Evolutionary conservation across 2,329 filamentous ascomycete genomes (phyloP).

Genomic region (Mycosphaerella arachidis): DNA sequence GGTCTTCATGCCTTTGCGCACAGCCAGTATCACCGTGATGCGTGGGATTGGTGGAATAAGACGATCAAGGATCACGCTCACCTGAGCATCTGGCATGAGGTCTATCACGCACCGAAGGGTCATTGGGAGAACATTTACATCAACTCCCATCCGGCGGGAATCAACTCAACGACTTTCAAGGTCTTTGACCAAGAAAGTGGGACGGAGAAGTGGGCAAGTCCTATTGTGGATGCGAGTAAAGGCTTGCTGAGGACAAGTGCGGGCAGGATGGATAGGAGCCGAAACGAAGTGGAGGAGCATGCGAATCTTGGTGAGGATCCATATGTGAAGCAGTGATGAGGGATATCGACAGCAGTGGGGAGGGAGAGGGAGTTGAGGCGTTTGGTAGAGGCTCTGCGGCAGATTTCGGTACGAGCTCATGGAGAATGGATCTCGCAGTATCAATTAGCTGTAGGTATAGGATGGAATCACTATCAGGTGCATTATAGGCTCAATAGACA

Average conservation of each 20-base stretch:
- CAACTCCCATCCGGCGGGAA: conserved; percentile 35
- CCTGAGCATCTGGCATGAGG: conserved; percentile 54
- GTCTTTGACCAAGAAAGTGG: conserved; percentile 20
- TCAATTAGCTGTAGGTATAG: too few species aligned
- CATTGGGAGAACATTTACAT: conserved; percentile 52
- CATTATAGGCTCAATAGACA: too few species aligned
- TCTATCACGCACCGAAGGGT: conserved; percentile 43
- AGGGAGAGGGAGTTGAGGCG: too few species aligned
- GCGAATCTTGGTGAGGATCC: conserved; percentile 16
- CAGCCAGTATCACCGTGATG: conserved; percentile 44
- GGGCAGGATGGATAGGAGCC: conserved; percentile 31
- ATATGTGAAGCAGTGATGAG: conserved; percentile 3
- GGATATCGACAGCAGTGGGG: not conserved
- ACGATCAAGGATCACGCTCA: conserved; percentile 35
- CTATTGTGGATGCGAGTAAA: conserved; percentile 33
- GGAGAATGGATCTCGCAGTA: too few species aligned
- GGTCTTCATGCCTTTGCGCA: conserved; percentile 52
- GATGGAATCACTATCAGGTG: too few species aligned
- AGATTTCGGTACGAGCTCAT: too few species aligned
- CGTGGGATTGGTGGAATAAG: conserved; percentile 49
- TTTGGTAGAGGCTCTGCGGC: too few species aligned
- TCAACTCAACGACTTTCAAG: conserved; percentile 28
- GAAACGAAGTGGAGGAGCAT: conserved; percentile 27
- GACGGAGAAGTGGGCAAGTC: conserved; percentile 27
- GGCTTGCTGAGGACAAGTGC: conserved; percentile 33